Percentiles rank a stretch among this genome's conserved stretches.
Conservation (phyloP, 257 asterid species). For the Solanum raphanifolium region DNA sequence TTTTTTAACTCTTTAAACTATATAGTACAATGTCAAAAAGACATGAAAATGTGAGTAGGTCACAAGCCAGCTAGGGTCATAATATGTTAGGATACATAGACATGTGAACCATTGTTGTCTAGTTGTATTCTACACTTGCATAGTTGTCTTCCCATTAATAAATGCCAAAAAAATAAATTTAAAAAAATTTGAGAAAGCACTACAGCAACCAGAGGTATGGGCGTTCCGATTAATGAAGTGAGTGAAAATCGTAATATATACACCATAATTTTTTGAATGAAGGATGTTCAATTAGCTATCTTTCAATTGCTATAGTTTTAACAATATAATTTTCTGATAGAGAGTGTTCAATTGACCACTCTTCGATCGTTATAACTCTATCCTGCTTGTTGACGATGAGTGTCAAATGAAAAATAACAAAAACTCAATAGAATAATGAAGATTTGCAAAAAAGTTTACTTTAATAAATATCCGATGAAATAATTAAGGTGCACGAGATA, state of each 20-base stretch:
- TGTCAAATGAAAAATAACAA: no score
- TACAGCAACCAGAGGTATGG: neutral
- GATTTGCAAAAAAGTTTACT: neutral
- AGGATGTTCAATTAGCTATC: neutral
- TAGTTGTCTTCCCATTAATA: neutral
- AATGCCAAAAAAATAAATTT: no score
- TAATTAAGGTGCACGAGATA: neutral
- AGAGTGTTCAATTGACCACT: neutral
- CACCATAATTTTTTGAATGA: neutral
- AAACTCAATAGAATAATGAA: no score
- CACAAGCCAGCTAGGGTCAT: neutral
- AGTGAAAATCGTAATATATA: neutral
- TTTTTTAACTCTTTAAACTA: neutral
- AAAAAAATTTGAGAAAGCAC: neutral
- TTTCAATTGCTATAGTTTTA: neutral
- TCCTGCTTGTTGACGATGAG: neutral
- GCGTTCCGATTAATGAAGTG: neutral
- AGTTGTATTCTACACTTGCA: neutral
- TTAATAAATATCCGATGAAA: neutral
- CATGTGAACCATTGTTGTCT: neutral
- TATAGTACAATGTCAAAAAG: neutral
- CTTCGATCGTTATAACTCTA: neutral
- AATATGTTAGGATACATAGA: neutral
- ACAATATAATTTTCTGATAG: no score
- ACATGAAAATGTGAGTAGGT: neutral